Percentiles rank a stretch among this genome's conserved stretches.
These are phyloP conservation scores for Apiotrichum domesticum DNA, from an alignment of 1,284 basidiomycete species.

Conservation along the genomic window DNA sequence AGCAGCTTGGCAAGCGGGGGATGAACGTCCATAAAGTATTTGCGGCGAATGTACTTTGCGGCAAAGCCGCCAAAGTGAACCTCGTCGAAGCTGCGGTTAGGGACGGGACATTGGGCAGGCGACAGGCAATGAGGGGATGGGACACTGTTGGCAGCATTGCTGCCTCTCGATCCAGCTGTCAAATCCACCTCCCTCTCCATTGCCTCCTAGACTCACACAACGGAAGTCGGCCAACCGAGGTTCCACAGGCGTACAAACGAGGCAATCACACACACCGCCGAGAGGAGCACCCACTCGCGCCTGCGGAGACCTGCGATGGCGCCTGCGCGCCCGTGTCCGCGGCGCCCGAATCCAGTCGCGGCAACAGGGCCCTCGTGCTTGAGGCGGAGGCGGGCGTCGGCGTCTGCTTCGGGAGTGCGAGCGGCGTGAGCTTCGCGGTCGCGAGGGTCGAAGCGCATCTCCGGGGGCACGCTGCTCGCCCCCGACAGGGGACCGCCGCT, in stretches of 20 bases:
- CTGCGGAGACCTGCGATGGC: slow-evolving; percentile 24
- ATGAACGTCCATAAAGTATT: slow-evolving; percentile 97
- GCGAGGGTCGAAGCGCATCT: neutral
- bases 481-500: slow-evolving; percentile 1
- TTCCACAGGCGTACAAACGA: slow-evolving; percentile 68
- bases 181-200: too few relatives aligned
- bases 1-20: slow-evolving; percentile 94
- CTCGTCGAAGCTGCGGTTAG: slow-evolving; percentile 75
- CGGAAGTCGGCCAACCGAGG: slow-evolving; percentile 72
- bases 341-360: slow-evolving; percentile 26
- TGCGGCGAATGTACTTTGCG: slow-evolving; percentile 76
- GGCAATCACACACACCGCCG: slow-evolving; percentile 51
- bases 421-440: neutral
- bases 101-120: neutral
- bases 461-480: neutral
- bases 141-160: neutral
- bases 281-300: slow-evolving; percentile 40
- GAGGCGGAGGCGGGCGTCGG: slow-evolving; percentile 14
- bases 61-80: slow-evolving; percentile 97
- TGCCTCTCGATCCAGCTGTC: too few relatives aligned
- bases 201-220: slow-evolving; percentile 62
- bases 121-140: neutral
- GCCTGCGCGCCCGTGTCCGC: slow-evolving; percentile 16
- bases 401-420: slow-evolving; percentile 11
- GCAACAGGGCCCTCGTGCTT: slow-evolving; percentile 7